These are phyloP conservation scores for Tylopilus plumbeoviolaceoides DNA, from an alignment of 768 basidiomycete genomes.

Conservation along the genomic window DNA sequence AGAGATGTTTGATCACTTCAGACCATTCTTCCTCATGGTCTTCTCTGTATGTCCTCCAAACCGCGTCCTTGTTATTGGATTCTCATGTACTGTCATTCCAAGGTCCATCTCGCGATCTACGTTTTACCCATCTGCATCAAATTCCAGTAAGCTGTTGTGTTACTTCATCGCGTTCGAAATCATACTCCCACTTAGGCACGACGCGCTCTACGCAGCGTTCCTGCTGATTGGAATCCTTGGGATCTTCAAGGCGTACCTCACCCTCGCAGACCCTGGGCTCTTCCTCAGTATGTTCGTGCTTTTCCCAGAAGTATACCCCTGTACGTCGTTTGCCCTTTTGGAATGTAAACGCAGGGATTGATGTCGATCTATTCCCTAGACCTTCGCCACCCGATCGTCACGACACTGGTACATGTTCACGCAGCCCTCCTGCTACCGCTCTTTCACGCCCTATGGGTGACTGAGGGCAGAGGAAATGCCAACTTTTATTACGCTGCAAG, in stretches of 20 bases:
- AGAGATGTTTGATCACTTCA: conserved; percentile 95
- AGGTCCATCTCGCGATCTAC: conserved; percentile 84
- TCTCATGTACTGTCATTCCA: neutral
- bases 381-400: conserved; percentile 81
- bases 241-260: conserved; percentile 90
- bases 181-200: conserved; percentile 49
- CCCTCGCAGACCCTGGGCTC: conserved; percentile 82
- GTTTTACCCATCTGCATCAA: conserved; percentile 82
- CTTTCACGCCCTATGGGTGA: conserved; percentile 89
- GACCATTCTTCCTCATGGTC: conserved; percentile 45
- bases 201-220: conserved; percentile 77
- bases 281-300: conserved; percentile 77
- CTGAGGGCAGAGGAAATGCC: conserved; percentile 90
- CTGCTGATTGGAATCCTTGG: conserved; percentile 73
- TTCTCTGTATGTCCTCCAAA: conserved; percentile 63
- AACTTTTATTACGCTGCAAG: conserved; percentile 98
- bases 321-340: conserved; percentile 45
- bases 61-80: neutral
- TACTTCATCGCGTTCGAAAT: neutral
- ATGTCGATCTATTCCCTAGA: conserved; percentile 41
- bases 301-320: conserved; percentile 80
- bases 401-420: conserved; percentile 77
- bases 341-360: neutral
- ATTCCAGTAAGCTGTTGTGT: conserved; percentile 56
- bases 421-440: conserved; percentile 83